A percentile compares a stretch with the other conserved stretches of the same genome.
Conservation (phyloP, 768 basidiomycete species). For the Termitomyces sp. region DNA sequence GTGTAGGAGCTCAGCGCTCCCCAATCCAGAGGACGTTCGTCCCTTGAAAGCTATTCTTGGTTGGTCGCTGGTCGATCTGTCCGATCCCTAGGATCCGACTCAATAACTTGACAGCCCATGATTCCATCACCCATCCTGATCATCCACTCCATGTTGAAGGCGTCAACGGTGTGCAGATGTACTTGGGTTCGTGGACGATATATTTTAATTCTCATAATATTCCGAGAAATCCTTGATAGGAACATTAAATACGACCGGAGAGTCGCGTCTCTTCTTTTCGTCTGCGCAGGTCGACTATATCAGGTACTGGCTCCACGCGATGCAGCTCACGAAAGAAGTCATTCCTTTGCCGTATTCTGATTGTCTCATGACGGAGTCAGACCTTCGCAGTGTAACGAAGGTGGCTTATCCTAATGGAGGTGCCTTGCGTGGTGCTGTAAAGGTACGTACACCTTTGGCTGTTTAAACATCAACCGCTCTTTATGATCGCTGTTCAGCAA, state of each 20-base stretch:
- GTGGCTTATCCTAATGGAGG: constrained; percentile 52
- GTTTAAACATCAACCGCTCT: neutral
- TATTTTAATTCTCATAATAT: too few relatives aligned
- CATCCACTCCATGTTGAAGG: constrained; percentile 69
- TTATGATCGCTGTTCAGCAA: constrained; percentile 35
- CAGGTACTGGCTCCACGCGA: constrained; percentile 78
- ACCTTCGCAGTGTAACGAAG: constrained; percentile 56
- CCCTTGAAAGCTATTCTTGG: constrained; percentile 68
- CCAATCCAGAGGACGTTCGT: constrained; percentile 53
- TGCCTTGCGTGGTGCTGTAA: constrained; percentile 55
- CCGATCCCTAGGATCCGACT: neutral
- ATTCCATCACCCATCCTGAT: constrained; percentile 63
- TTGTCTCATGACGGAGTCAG: constrained; percentile 60
- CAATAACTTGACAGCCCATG: constrained; percentile 42
- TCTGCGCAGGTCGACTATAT: constrained; percentile 84
- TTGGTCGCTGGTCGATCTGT: constrained; percentile 15
- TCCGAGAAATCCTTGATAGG: constrained; percentile 31
- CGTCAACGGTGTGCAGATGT: constrained; percentile 66
- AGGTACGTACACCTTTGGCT: constrained; percentile 44
- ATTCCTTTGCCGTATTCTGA: constrained; percentile 78
- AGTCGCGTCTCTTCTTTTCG: constrained; percentile 78
- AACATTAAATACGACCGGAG: constrained; percentile 59
- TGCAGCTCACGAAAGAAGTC: constrained; percentile 57
- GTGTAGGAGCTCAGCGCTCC: constrained; percentile 52
- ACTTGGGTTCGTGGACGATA: constrained; percentile 45